A percentile compares a stretch with the other conserved stretches of the same genome.
Evolutionary conservation across 2,329 filamentous ascomycete species (phyloP).

Genomic region (Talaromyces sp.): DNA sequence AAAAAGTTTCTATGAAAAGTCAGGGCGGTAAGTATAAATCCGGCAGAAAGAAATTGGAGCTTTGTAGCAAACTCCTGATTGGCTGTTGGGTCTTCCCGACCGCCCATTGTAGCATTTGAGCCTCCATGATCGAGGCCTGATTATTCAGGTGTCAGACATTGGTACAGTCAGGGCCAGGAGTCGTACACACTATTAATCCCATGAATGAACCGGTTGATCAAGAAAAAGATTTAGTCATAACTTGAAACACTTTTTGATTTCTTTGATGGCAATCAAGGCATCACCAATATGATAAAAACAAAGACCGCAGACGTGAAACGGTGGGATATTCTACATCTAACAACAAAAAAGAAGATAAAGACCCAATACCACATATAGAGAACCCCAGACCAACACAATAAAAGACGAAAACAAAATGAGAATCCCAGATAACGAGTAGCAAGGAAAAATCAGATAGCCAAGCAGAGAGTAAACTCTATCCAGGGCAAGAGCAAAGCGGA

Average conservation of each 20-base stretch:
- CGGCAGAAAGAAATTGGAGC: neutral
- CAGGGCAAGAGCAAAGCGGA: neutral
- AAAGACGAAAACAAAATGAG: neutral
- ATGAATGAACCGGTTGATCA: neutral
- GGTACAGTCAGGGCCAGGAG: neutral
- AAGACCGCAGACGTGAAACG: neutral
- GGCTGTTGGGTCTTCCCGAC: neutral
- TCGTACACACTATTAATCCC: no score
- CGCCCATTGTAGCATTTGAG: neutral
- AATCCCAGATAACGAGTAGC: neutral
- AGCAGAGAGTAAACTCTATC: neutral
- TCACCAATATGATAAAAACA: neutral
- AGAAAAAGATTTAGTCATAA: neutral
- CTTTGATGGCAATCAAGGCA: neutral
- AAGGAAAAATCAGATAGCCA: neutral
- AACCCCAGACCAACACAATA: neutral
- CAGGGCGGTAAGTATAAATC: constrained; percentile 8
- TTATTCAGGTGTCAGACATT: constrained; percentile 2
- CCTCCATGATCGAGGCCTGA: neutral
- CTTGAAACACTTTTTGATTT: constrained; percentile 3
- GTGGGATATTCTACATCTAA: constrained; percentile 14
- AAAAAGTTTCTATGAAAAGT: constrained; percentile 8
- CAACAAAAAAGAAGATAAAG: neutral
- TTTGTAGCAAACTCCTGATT: neutral
- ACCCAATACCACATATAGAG: neutral